Base-by-base conservation (phyloP, 2,329 filamentous ascomycete genomes). In the Hymenoscyphus scutula region DNA sequence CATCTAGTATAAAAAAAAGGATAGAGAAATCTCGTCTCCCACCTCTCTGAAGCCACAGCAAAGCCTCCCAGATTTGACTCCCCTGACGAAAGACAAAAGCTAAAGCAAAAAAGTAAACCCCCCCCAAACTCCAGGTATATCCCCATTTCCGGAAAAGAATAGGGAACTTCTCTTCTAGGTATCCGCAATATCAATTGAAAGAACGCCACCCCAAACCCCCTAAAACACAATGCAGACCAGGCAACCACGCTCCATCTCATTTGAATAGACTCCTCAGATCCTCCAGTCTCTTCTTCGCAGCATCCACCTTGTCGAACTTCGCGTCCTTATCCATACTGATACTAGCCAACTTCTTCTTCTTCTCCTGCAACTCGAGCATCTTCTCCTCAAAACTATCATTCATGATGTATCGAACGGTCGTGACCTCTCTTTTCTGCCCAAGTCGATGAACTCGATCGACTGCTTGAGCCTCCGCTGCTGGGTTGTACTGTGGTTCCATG, bases 401-500 rank as follows among this genome's bases (percentile, higher is more conserved):
- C 92, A 98, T 98, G 70, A 98, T 89, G 75, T 91, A 98, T 41
- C 93, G 86, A 41, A 91, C 87, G 1, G 92, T 96, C n/a, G 84
- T 84, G 0, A 99, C 95, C 13, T 88, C 85, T n/a, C 95, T 83
- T 70, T 86, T 95, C 79, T 99, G 95, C 0, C 95, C 93, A 1
- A 97, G 80, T 19, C 93, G 88, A 75, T 97, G 93, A 5, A 99
- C 91, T 32, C 95, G 91, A 74, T 98, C 95, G 7, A 98, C 84
- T 1, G 95, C 95, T 77, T 99, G 95, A 5, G 92, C 91, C 76
- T 99, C 94, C 0, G 93, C 92, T 0, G 92, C 93, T 0, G 95
- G 95, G 72, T 99, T 99, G 79, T 94, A 99, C 73, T 97, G 93
- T 5, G 95, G 95, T 75, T 99, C 95, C 94, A 99, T 98, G 71